Evolutionary conservation across 192 early-diverging fungal genomes (phyloP), one percentile per base, ranked within the genome.

Genomic region (Rhizophagus prolifer): DNA sequence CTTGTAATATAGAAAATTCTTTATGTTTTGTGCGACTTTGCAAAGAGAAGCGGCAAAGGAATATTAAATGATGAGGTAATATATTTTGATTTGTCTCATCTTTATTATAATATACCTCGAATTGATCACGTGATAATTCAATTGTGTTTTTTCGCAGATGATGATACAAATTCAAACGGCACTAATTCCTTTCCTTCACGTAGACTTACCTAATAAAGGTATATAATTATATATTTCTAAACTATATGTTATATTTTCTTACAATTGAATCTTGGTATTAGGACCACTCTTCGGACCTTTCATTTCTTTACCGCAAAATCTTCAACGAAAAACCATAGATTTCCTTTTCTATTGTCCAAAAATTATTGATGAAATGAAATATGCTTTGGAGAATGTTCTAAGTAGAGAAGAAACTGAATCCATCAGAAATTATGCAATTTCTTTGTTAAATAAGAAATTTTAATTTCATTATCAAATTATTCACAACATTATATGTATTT

Each of bases 201-300:
- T 79, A 12, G 65, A 79, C 58, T 26, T 83, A 13, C 54, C 77
- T 10, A 81, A 72, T 25, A 83, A 83, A 74, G 78, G 78, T n/a
- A n/a, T n/a, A n/a, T n/a, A n/a, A n/a, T n/a, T n/a, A n/a, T n/a
- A n/a, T n/a, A n/a, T n/a, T n/a, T n/a, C n/a, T n/a, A n/a, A n/a
- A n/a, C n/a, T n/a, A n/a, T n/a, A n/a, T n/a, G n/a, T n/a, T n/a
- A n/a, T n/a, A n/a, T n/a, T n/a, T n/a, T n/a, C 30, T 64, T 46
- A 13, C 7, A 25, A 25, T 47, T 1, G n/a, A 72, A 67, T 9
- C n/a, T 50, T 21, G 46, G 9, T 19, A 13, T 13, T 72, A 76
- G 84, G 80, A 38, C 70, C 77, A 3, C 25, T 85, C 19, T 81
- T 68, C 65, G 84, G 84, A 34, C 82, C 84, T n/a, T 83, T 83